Evolutionary conservation across 768 basidiomycete genomes (phyloP).

Genomic region (Ramaria rubella): DNA sequence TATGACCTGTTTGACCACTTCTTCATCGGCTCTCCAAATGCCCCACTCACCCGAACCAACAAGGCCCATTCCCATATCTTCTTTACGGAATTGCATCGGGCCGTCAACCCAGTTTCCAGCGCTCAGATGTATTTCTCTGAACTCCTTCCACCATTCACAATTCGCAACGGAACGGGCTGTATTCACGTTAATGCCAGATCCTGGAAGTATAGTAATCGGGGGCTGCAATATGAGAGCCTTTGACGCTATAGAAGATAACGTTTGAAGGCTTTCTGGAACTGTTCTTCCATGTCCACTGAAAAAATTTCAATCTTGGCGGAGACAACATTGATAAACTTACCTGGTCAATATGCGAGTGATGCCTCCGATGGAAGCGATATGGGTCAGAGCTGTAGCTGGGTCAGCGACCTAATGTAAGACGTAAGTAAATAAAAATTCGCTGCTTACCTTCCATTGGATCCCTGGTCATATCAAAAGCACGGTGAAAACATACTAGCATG

Average conservation of each 20-base stretch:
- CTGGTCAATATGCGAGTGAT: constrained; percentile 77
- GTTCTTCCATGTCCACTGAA: constrained; percentile 47
- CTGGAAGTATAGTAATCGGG: constrained; percentile 49
- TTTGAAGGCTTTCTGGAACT: constrained; percentile 32
- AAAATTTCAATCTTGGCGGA: not conserved
- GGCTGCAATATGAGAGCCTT: not conserved
- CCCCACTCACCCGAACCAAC: constrained; percentile 53
- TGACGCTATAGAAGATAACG: constrained; percentile 26
- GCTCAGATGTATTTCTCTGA: constrained; percentile 69
- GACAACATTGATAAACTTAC: constrained; percentile 29
- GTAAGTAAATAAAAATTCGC: not conserved
- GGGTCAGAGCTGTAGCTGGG: constrained; percentile 30
- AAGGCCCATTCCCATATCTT: constrained; percentile 65
- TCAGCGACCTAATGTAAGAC: not conserved
- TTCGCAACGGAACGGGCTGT: constrained; percentile 47
- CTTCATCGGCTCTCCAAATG: constrained; percentile 57
- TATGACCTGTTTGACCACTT: constrained; percentile 33
- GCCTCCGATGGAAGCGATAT: constrained; percentile 49
- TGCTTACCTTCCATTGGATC: constrained; percentile 46
- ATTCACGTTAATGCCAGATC: constrained; percentile 62
- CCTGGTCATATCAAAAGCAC: constrained; percentile 70
- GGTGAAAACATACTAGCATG: constrained; percentile 63
- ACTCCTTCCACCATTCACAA: constrained; percentile 45
- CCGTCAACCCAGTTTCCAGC: constrained; percentile 59
- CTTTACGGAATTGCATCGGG: constrained; percentile 42